Conservation (phyloP, 345 rosid species). For the Passiflora organensis region DNA sequence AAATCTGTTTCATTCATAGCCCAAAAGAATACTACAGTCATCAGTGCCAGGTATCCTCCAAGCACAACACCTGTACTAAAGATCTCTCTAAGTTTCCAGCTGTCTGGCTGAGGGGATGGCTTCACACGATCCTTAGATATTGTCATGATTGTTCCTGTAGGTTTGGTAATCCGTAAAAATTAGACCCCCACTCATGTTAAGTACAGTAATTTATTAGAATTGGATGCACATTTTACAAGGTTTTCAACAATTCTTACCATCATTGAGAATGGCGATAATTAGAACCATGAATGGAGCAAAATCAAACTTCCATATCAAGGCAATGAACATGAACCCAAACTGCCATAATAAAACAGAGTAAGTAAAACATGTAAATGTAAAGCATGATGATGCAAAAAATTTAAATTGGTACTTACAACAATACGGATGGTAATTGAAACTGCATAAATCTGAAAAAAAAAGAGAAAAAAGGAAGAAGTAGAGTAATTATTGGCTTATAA, state of each 20-base stretch:
- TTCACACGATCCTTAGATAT: constrained; percentile 82
- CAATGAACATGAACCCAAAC: constrained; percentile 89
- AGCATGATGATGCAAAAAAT: background rate
- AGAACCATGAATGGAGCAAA: constrained; percentile 91
- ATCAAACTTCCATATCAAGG: constrained; percentile 83
- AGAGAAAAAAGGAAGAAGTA: constrained; percentile 9
- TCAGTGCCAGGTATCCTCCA: constrained; percentile 77
- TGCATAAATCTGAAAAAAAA: constrained; percentile 67
- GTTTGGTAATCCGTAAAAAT: background rate
- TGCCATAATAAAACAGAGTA: constrained; percentile 25
- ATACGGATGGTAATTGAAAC: constrained; percentile 91
- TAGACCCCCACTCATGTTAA: constrained; percentile 4
- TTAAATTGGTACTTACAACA: constrained; percentile 50
- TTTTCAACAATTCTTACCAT: constrained; percentile 42
- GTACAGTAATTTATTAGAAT: background rate
- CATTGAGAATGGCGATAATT: constrained; percentile 82
- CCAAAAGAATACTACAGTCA: constrained; percentile 86
- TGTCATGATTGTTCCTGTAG: constrained; percentile 81
- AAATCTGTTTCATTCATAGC: constrained; percentile 60
- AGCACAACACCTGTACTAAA: constrained; percentile 75
- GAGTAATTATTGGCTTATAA: background rate
- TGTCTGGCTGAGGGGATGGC: constrained; percentile 86
- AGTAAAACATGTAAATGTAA: background rate
- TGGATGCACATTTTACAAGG: background rate
- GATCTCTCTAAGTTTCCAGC: constrained; percentile 87